Percentiles rank a stretch among this genome's conserved stretches.
Evolutionary conservation across 768 basidiomycete species (phyloP).

Genomic region (Collybia sordida): DNA sequence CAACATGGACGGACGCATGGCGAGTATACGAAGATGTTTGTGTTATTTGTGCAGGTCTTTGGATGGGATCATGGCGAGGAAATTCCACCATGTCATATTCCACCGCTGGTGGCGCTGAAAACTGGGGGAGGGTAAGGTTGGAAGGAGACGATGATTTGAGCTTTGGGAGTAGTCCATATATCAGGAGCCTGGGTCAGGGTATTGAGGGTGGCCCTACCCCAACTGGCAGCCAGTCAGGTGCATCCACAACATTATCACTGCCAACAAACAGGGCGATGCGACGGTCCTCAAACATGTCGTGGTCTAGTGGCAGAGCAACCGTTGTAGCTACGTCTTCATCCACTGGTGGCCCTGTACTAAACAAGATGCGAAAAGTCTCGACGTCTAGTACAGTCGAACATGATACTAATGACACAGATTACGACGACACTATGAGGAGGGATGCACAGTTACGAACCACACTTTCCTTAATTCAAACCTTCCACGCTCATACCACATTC

Average conservation of each 20-base stretch:
- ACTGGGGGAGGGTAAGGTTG: constrained; percentile 58
- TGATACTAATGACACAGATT: constrained; percentile 13
- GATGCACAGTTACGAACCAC: constrained; percentile 43
- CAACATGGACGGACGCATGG: constrained; percentile 75
- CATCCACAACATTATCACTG: constrained; percentile 10
- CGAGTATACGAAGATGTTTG: constrained; percentile 85
- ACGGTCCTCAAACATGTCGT: constrained; percentile 51
- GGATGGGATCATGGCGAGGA: constrained; percentile 69
- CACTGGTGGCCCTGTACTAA: constrained; percentile 9
- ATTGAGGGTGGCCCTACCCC: constrained; percentile 59
- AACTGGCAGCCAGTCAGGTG: constrained; percentile 13
- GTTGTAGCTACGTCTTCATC: constrained; percentile 16
- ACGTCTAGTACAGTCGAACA: constrained; percentile 18
- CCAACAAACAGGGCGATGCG: constrained; percentile 28
- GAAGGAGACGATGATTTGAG: constrained; percentile 69
- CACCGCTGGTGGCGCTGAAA: constrained; percentile 42
- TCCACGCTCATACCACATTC: constrained; percentile 64
- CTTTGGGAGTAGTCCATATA: constrained; percentile 32
- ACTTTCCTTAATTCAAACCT: constrained; percentile 62
- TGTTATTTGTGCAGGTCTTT: constrained; percentile 78
- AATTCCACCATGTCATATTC: constrained; percentile 50
- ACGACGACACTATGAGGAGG: constrained; percentile 21
- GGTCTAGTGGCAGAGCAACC: constrained; percentile 40
- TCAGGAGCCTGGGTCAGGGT: constrained; percentile 65
- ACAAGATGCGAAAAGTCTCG: constrained; percentile 31